These are phyloP conservation scores for Nitzschia inconspicua DNA, from an alignment of 108 stramenopile genomes.

Conservation along the genomic window DNA sequence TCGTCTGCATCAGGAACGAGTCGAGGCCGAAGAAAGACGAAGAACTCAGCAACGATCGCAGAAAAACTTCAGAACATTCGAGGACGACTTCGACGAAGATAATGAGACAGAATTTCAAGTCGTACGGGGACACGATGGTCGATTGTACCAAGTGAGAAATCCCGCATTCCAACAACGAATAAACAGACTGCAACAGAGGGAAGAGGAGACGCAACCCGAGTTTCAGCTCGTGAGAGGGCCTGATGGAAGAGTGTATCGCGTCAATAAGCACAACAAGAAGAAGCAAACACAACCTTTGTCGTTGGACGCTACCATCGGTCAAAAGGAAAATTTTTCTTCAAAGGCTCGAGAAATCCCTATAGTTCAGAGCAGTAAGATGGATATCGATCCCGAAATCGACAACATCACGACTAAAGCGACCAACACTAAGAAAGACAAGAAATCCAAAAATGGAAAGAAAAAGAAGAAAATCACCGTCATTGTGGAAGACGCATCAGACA, in stretches of 20 bases:
- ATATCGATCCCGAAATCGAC: background rate
- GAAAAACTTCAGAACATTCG: background rate
- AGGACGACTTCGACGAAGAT: background rate
- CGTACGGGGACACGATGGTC: conserved; percentile 16
- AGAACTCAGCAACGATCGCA: background rate
- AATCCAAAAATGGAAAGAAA: background rate
- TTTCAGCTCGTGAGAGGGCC: background rate
- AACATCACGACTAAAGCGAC: background rate
- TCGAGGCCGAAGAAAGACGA: conserved; percentile 7
- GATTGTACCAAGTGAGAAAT: conserved; percentile 1
- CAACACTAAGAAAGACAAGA: background rate
- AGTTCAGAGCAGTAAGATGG: no score
- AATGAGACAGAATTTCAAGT: background rate
- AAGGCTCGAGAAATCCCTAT: no score
- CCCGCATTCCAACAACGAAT: background rate
- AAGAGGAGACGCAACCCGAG: background rate
- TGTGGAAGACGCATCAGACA: conserved; percentile 60
- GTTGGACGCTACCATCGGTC: background rate
- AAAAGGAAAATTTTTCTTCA: background rate
- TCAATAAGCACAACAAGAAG: background rate
- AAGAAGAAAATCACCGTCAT: conserved; percentile 22
- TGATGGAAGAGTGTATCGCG: background rate
- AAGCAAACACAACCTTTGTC: background rate
- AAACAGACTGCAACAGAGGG: background rate
- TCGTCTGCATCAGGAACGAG: background rate